phyloP scores from a whole-genome alignment of 2,329 filamentous ascomycete genomes.

The Massarina eburnea region DNA sequence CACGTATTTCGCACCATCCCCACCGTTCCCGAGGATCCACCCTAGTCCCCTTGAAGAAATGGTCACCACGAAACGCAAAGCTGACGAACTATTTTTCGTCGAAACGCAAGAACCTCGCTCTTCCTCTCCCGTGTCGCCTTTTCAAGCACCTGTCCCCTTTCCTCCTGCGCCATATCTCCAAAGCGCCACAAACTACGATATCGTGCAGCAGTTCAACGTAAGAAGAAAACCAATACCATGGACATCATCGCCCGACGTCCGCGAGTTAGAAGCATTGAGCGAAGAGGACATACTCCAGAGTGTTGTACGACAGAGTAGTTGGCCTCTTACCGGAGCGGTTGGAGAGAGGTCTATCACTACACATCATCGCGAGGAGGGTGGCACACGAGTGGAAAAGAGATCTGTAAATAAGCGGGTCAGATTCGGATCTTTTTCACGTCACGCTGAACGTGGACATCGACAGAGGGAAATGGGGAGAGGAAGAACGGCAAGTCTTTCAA shows the following conservation, averaged over 20 bases:
- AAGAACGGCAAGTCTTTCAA: not conserved
- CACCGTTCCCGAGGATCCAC: not conserved
- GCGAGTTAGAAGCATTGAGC: not conserved
- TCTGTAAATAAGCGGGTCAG: no score
- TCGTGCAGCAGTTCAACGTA: not conserved
- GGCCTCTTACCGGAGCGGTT: not conserved
- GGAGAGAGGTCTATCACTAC: not conserved
- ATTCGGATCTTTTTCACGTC: no score
- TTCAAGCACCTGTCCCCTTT: not conserved
- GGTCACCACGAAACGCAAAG: not conserved
- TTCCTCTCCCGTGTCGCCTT: not conserved
- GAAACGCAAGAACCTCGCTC: not conserved
- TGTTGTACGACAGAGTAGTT: not conserved
- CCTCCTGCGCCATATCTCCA: not conserved
- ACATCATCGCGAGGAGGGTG: no score
- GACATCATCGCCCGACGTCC: not conserved
- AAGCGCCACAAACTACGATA: not conserved
- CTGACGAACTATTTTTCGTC: not conserved
- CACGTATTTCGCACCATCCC: not conserved
- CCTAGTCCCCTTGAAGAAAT: not conserved
- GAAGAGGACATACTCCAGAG: not conserved
- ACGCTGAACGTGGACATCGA: not conserved
- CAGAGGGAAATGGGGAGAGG: not conserved
- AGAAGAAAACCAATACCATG: conserved; percentile 1
- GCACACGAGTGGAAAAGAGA: no score